Base-by-base conservation (phyloP, 1,139 yeast genomes). In the Yamadazyma spencermartinsiae region DNA sequence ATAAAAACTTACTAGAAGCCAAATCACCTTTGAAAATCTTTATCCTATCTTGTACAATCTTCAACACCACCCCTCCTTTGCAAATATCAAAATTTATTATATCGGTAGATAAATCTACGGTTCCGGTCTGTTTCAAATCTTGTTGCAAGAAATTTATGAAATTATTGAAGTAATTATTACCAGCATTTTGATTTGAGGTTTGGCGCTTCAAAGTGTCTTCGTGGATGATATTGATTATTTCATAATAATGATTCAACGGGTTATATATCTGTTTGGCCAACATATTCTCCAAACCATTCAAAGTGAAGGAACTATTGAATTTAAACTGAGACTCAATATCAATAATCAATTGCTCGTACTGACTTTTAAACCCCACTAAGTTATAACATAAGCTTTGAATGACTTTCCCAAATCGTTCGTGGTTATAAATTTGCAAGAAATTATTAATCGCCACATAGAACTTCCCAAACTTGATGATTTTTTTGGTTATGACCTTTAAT, bases 311-410 rank as follows among this genome's bases (percentile, higher is more conserved):
- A 12, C 68, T 48, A 48, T 79, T 74, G 25, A 56, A 56, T 29
- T 68, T 63, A 57, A 78, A 80, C 35, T 77, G 76, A 13, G 63
- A 58, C 49, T 86, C 94, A 16, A 85, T 56, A 8, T 66, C 62
- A 6, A 76, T 67, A 2, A 86, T 57, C 13, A 77, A 51, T 21
- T 66, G 48, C 48, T 80, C 82, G 44, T 76, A 79, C 18, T 54
- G 52, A 23, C 63, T 58, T 39, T 85, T 56, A 41, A 80, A 70
- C 11, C 63, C 60, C 26, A 80, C 60, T 3, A 89, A 66, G 33
- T 79, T 78, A 38, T 65, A 72, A 45, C 95, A 86, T 20, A 92
- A 63, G 4, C 86, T 75, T 50, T 90, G 96, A 36, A 86, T 72
- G 1, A 86, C 83, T 38, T 76, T 74, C 0, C 98, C 98, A 54